Evolutionary conservation across 768 basidiomycete species (phyloP), one percentile per base, ranked within the genome.

Genomic region (Hygrophorus russula): DNA sequence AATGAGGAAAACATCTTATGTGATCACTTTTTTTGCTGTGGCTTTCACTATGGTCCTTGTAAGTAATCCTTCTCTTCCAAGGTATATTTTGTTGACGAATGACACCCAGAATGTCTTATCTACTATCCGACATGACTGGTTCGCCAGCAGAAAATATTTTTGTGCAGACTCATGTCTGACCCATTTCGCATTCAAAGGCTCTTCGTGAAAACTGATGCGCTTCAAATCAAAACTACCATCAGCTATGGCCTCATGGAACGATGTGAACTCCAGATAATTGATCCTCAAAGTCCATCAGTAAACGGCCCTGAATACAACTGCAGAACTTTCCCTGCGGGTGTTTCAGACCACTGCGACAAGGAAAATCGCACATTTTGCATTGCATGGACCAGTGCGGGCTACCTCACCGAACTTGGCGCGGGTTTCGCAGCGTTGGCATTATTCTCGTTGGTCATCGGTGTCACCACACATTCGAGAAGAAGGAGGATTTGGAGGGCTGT

Each of bases 401-500:
- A 83, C 55, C 60, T 73, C 37, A 66, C 71, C n/a, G 73, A 82
- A 55, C 58, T 86, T 8, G 73, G 73, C 35, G 67, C 78, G 27
- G 79, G 82, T 2, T 81, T 82, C 56, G 78, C 73, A 6, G 69
- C 64, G 37, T 61, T 78, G 19, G 73, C 81, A 3, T 59, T 82
- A 30, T 53, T 69, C 0, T 64, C 81, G 6, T 67, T 88, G 38
- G 53, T 79, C 33, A 67, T 87, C 45, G 84, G 85, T 3, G 69
- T 84, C 14, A 82, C 72, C 53, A 85, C 85, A 0, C 76, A 76
- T 53, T 82, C 82, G 12, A 68, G 84, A 40, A 68, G 85, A 50
- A 67, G 82, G 46, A 73, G 85, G 49, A 78, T 86, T 27, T 88
- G 85, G 85, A 76, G 72, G 55, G 79, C 74, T 1, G 79, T 81